Evolutionary conservation across 2,329 filamentous ascomycete genomes (phyloP), one percentile per base, ranked within the genome.

Genomic region (Aspergillus awamori): DNA sequence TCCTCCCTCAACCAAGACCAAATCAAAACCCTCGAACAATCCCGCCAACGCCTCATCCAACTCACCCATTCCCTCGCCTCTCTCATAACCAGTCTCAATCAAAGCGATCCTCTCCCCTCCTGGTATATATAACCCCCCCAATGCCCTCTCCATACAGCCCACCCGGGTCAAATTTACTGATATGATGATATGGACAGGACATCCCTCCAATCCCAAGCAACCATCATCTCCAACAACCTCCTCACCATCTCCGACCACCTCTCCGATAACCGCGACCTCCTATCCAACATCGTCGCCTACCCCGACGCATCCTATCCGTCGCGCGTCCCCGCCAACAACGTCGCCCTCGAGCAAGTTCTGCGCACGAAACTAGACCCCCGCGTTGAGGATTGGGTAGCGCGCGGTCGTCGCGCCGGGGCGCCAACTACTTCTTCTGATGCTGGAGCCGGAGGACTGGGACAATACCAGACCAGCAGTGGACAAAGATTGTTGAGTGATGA

Each of bases 361-460:
- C 88, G 92, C 41, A 96, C 95, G 77, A 95, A 95, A 74, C 83
- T 93, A 53, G 92, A 95, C 67, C 91, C 91, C 0, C 83, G 86
- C 24, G 87, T 93, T 17, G 90, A 93, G 72, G 86, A 88, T 59
- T 88, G 89, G 78, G 87, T 94, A 26, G 84, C 87, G 22, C 80
- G 87, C 55, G 89, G 87, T 1, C 84, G 85, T 64, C 55, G 53
- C 58, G 52, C 36, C 60, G 62, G 57, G 8, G 8, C 47, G 8
- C 33, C 33, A 4, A 36, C 33, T 36, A 36, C 33, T 13, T 5
- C 33, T 6, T n/a, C 47, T 5, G 47, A 51, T 20, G 17, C 52
- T 20, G 65, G 53, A 10, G 33, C 15, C 47, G 28, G 43, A 65
- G 58, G 65, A 57, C 28, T 36, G 33, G 33, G 33, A 36, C 33